These are phyloP conservation scores for Malus hybrid DNA, from an alignment of 331 rosid species.

Conservation along the genomic window DNA sequence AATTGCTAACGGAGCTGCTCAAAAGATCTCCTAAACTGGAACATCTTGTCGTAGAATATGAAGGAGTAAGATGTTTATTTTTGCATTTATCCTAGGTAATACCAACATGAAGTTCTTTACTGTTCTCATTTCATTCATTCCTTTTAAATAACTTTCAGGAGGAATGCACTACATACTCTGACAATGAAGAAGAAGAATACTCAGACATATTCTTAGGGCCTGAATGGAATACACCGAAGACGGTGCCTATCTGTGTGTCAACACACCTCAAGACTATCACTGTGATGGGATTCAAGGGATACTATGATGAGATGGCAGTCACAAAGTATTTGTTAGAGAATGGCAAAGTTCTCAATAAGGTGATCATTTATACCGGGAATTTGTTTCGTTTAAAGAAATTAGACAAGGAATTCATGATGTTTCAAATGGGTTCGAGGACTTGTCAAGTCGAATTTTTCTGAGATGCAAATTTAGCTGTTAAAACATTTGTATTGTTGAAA, in stretches of 20 bases:
- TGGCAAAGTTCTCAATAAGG: not conserved
- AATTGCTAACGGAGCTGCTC: not conserved
- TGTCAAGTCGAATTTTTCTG: not conserved
- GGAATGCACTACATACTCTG: not conserved
- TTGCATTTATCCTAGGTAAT: not conserved
- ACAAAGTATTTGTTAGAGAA: constrained; percentile 3
- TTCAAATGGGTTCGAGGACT: not conserved
- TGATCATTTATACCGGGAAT: not conserved
- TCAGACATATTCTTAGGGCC: not conserved
- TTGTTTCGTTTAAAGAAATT: not conserved
- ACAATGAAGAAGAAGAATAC: not conserved
- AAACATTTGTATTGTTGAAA: not conserved
- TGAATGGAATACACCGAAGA: not conserved
- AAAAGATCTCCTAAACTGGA: not conserved
- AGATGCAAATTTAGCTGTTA: not conserved
- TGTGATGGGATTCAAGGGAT: not conserved
- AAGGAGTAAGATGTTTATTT: not conserved
- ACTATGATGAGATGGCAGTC: not conserved
- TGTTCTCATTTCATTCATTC: not conserved
- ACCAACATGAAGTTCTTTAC: not conserved
- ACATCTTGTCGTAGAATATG: not conserved
- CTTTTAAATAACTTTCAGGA: not conserved
- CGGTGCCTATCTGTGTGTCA: not conserved
- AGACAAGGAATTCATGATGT: not conserved
- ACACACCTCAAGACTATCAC: not conserved